Base-by-base conservation (phyloP, 495 filamentous ascomycete species). In the Chaetomium tenue region DNA sequence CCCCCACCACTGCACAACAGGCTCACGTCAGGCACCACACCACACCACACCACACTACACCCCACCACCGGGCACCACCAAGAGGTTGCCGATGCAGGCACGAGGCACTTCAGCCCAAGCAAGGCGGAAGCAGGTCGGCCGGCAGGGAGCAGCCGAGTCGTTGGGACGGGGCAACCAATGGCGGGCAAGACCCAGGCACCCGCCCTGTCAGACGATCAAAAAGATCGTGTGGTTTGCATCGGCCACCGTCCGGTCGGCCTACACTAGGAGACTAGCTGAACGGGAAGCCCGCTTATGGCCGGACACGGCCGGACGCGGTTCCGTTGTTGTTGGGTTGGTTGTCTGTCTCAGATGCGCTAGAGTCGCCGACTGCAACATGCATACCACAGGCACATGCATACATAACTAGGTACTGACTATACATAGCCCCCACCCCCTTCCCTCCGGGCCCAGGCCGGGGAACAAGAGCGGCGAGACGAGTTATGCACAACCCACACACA, bases 41-140 rank as follows among this genome's bases (percentile, higher is more conserved):
- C 26, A 42, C 28, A 30, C 6, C 28, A 6, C 28, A 30, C 28
- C 28, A 30, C n/a, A n/a, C n/a, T n/a, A 30, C 28, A 30, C 6
- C n/a, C 8, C 46, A 57, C 33, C 26, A 42, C 50, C 50, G 25
- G 50, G 50, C 50, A 52, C 20, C 46, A 50, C 46, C 46, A 20
- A 9, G 20, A 50, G 46, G 46, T 50, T 50, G 18, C 46, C 46
- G 46, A 18, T 2, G 18, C 46, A 22, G 46, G n/a, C 9, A 26
- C 50, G 26, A 52, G 50, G n/a, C 48, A 16, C 9, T 26, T 26
- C 48, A 23, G 48, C 33, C 46, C 46, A 9, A 30, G 12, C 12
- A 52, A 30, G 23, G 50, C 26, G 25, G 50, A 52, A 52, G 50
- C 25, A 13, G 28, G 28, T 6, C 28, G 28, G 50, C 50, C 50